A percentile compares a stretch with the other conserved stretches of the same genome.
Evolutionary conservation across 768 basidiomycete species (phyloP).

Genomic region (Mycena albidolilacea): DNA sequence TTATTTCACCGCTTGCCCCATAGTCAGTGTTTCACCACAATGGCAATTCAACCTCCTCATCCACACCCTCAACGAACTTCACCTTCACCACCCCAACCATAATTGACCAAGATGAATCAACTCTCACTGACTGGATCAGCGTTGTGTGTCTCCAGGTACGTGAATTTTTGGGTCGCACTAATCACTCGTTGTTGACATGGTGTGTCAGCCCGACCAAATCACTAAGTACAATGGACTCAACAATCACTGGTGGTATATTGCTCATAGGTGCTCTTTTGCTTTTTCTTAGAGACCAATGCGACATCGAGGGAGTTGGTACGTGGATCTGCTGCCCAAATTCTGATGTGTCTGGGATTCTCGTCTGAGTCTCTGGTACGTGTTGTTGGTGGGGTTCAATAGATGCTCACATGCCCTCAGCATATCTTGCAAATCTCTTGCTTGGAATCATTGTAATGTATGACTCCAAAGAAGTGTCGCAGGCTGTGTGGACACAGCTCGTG

Average conservation of each 20-base stretch:
- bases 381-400: neutral
- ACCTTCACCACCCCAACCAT: neutral
- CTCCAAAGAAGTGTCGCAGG: conserved; percentile 1
- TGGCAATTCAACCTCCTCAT: neutral
- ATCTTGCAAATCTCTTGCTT: conserved; percentile 21
- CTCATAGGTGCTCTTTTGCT: neutral
- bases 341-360: conserved; percentile 28
- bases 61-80: neutral
- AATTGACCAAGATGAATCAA: no score
- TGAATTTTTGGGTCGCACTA: neutral
- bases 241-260: neutral
- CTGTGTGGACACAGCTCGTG: conserved; percentile 22
- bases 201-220: neutral
- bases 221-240: neutral
- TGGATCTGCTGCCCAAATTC: conserved; percentile 16
- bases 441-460: conserved; percentile 16
- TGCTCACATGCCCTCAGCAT: conserved; percentile 7
- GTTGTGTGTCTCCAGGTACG: neutral
- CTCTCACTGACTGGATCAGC: neutral
- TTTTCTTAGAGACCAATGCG: conserved; percentile 11
- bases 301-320: neutral
- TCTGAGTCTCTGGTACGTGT: conserved; percentile 16
- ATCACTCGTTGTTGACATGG: neutral
- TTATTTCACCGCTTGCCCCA: no score
- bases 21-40: no score